Evolutionary conservation across 768 basidiomycete species (phyloP).

Genomic region (Termitomyces bulborhizus): DNA sequence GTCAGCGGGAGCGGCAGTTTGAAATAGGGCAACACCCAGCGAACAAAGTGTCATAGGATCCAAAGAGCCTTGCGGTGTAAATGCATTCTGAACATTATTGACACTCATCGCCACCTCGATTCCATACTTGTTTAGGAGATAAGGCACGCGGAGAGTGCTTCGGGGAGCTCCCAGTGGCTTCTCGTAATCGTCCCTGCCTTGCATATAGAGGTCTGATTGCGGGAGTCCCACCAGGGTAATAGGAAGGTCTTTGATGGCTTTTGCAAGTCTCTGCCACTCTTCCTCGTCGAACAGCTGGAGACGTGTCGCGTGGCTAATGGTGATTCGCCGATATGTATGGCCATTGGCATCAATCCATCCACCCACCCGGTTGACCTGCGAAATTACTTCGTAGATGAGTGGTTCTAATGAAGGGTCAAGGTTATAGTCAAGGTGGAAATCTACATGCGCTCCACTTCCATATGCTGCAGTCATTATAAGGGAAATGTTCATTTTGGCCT

Average conservation of each 20-base stretch:
- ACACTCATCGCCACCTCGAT: slow-evolving; percentile 50
- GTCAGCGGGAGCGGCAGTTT: slow-evolving; percentile 43
- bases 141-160: slow-evolving; percentile 48
- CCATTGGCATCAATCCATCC: slow-evolving; percentile 12
- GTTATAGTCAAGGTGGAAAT: slow-evolving; percentile 69
- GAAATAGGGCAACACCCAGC: slow-evolving; percentile 54
- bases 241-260: slow-evolving; percentile 36
- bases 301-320: slow-evolving; percentile 57
- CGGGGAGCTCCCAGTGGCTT: slow-evolving; percentile 39
- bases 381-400: slow-evolving; percentile 50
- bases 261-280: slow-evolving; percentile 40
- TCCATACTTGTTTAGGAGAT: slow-evolving; percentile 36
- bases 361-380: slow-evolving; percentile 24
- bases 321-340: slow-evolving; percentile 32
- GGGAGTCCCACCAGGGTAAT: slow-evolving; percentile 52
- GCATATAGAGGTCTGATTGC: slow-evolving; percentile 66
- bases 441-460: slow-evolving; percentile 34
- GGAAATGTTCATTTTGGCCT: slow-evolving; percentile 47
- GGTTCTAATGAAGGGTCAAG: slow-evolving; percentile 44
- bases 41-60: slow-evolving; percentile 57
- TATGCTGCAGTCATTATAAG: slow-evolving; percentile 45
- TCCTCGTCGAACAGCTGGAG: slow-evolving; percentile 41
- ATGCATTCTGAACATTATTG: slow-evolving; percentile 63
- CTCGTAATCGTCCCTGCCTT: slow-evolving; percentile 36
- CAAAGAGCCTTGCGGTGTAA: slow-evolving; percentile 60